A percentile compares a stretch with the other conserved stretches of the same genome.
These are phyloP conservation scores for Sporothrix brunneoviolacea DNA, from an alignment of 2,329 filamentous ascomycete genomes.

Conservation along the genomic window DNA sequence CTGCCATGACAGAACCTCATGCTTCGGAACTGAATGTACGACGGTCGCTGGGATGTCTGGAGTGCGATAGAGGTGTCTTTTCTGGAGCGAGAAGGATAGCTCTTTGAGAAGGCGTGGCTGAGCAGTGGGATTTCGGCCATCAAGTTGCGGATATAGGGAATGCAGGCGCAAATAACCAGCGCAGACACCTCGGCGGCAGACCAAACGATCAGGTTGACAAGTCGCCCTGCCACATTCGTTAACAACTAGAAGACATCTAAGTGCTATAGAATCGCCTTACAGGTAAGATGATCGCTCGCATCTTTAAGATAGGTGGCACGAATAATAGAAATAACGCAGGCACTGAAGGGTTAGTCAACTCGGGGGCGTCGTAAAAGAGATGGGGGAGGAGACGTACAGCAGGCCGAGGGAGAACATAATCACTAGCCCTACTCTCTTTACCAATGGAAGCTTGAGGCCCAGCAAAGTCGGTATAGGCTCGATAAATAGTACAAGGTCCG, in stretches of 20 bases:
- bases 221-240: neutral
- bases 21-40: constrained; percentile 7
- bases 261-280: too few relatives aligned
- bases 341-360: constrained; percentile 15
- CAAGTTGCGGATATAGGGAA: constrained; percentile 10
- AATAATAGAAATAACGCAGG: constrained; percentile 33
- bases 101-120: constrained; percentile 7
- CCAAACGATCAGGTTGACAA: constrained; percentile 23
- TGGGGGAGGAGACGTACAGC: constrained; percentile 20
- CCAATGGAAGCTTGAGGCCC: constrained; percentile 18
- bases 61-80: constrained; percentile 7
- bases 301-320: constrained; percentile 30
- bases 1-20: neutral
- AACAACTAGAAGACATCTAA: neutral
- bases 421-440: constrained; percentile 24
- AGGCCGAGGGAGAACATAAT: constrained; percentile 33
- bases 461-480: constrained; percentile 7
- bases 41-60: constrained; percentile 1
- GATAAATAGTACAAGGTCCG: constrained; percentile 5
- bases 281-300: constrained; percentile 30
- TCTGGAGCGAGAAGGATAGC: constrained; percentile 2
- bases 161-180: constrained; percentile 28
- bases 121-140: constrained; percentile 7
- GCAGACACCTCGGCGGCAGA: constrained; percentile 31
- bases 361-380: too few relatives aligned